Percentiles rank a stretch among this genome's conserved stretches.
Conservation (phyloP, 2,329 filamentous ascomycete species). For the Scorias spongiosa region DNA sequence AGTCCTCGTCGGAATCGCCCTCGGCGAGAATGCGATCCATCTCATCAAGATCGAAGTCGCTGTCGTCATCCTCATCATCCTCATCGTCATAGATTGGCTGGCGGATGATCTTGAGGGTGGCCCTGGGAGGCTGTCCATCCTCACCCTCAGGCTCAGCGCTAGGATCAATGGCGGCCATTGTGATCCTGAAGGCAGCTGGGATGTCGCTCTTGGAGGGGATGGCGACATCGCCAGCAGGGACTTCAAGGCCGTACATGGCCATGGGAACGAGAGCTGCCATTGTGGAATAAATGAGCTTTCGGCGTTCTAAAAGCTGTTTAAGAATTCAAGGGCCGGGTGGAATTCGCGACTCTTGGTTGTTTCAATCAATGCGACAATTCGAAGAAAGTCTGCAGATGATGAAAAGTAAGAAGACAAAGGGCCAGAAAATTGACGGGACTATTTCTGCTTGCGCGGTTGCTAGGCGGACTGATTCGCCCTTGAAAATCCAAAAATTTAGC, state of each 20-base stretch:
- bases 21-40: slow-evolving; percentile 44
- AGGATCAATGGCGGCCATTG: slow-evolving; percentile 96
- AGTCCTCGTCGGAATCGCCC: slow-evolving; percentile 41
- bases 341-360: too few species aligned
- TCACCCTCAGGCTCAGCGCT: slow-evolving; percentile 44
- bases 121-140: slow-evolving; percentile 43
- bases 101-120: slow-evolving; percentile 85
- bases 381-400: background rate
- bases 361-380: background rate
- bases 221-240: slow-evolving; percentile 70
- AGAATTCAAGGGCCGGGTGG: too few species aligned
- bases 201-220: slow-evolving; percentile 66
- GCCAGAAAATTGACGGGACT: background rate
- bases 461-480: background rate
- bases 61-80: slow-evolving; percentile 49
- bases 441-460: background rate
- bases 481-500: background rate
- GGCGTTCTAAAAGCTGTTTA: too few species aligned
- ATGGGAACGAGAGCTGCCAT: slow-evolving; percentile 30
- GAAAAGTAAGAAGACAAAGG: slow-evolving; percentile 2
- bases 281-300: slow-evolving; percentile 2
- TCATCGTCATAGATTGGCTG: slow-evolving; percentile 46
- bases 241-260: slow-evolving; percentile 81
- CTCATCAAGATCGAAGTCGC: slow-evolving; percentile 34
- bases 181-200: slow-evolving; percentile 83